Evolutionary conservation across 169 alveolate species (phyloP), one percentile per base, ranked within the genome.

Genomic region (Cryptosporidium ryanae): DNA sequence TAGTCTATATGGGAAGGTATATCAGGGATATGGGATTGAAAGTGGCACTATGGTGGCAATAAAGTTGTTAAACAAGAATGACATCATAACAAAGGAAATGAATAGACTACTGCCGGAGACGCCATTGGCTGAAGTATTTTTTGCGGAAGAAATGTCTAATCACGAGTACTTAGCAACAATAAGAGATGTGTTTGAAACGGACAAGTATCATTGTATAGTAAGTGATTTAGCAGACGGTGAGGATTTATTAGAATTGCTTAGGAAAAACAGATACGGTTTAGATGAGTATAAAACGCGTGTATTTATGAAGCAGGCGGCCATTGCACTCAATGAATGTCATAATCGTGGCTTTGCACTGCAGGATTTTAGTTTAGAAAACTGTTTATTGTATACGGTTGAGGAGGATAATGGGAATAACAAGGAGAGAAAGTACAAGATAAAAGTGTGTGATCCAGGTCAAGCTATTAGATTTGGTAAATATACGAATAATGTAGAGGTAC

Each of bases 401-500:
- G 82, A 27, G n/a, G 23, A 43, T 7, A 61, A n/a, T 61, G 66
- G 23, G 13, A 32, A 31, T 68, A 4, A 17, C 44, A 23, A 6
- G 12, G 54, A 15, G 18, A 52, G 32, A 6, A 68, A 31, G 38
- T 68, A 71, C 15, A 54, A 64, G 27, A 70, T 89, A 34, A 82
- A 82, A 44, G 84, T 89, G 7, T 89, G 92, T 59, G 92, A 89
- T 55, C 92, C 92, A 38, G 92, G 92, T 4, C 92, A 89, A 49
- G 92, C 83, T 1, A 34, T 68, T 21, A 50, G 83, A 27, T 68
- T 68, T 68, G 66, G 67, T 17, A 68, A 52, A 29, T 50, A 43
- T 29, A 55, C 3, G 3, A 46, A 50, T 21, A 31, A 61, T 61
- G 31, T 68, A 15, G 83, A 68, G 46, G 25, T 68, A 17, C 83